Percentiles rank a stretch among this genome's conserved stretches.
phyloP scores from a whole-genome alignment of 2,329 filamentous ascomycete species.

The Penicillium sp. region DNA sequence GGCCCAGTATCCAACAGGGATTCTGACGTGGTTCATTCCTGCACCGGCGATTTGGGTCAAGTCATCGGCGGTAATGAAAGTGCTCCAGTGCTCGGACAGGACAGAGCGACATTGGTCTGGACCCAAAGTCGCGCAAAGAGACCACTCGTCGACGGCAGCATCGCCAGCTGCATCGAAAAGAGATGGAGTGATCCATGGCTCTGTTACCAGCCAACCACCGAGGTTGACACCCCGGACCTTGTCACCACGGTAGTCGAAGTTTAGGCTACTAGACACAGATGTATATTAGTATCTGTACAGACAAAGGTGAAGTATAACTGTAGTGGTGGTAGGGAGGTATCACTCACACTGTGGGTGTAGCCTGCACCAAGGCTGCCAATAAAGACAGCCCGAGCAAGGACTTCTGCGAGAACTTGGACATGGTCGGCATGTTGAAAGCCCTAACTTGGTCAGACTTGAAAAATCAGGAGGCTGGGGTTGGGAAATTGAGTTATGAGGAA shows the following conservation, averaged over 20 bases:
- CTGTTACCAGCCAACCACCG: conserved; percentile 56
- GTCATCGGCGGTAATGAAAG: conserved; percentile 49
- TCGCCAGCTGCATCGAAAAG: conserved; percentile 46
- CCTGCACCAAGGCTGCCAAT: conserved; percentile 18
- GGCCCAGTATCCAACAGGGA: conserved; percentile 61
- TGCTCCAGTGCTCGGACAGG: conserved; percentile 51
- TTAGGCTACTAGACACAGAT: conserved; percentile 18
- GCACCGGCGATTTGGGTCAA: conserved; percentile 48
- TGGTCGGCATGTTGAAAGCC: conserved; percentile 22
- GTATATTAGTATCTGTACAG: neutral
- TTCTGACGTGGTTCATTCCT: conserved; percentile 56
- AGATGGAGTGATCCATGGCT: conserved; percentile 57
- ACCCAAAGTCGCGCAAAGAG: conserved; percentile 44
- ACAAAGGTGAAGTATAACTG: neutral
- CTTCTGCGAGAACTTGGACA: conserved; percentile 18
- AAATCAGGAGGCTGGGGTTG: conserved; percentile 18
- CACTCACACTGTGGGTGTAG: conserved; percentile 22
- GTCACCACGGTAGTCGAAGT: conserved; percentile 46
- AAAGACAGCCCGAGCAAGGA: conserved; percentile 23
- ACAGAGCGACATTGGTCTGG: conserved; percentile 40
- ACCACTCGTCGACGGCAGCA: conserved; percentile 52
- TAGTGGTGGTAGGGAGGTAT: neutral
- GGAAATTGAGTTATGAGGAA: conserved; percentile 15
- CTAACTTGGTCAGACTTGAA: conserved; percentile 24
- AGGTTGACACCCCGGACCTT: conserved; percentile 59